Conservation (phyloP, 2,329 filamentous ascomycete species). For the Ascochyta fabae region DNA sequence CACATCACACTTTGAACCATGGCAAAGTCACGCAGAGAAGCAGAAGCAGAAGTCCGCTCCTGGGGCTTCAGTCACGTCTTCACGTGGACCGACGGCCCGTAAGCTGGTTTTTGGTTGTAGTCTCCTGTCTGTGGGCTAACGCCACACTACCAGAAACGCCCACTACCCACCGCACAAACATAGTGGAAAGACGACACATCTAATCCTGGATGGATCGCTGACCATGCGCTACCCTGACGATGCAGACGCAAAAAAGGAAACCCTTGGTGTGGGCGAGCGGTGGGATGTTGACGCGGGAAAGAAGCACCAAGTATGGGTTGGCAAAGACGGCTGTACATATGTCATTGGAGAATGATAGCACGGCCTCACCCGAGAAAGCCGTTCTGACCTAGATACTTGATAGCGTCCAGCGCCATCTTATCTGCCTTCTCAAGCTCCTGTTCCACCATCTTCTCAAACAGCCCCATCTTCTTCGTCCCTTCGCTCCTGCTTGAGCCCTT, state of each 20-base stretch:
- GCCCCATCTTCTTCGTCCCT: constrained; percentile 25
- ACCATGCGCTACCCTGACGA: constrained; percentile 72
- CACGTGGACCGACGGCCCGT: constrained; percentile 75
- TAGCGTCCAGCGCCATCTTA: constrained; percentile 52
- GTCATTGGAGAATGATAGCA: constrained; percentile 63
- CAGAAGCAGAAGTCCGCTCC: constrained; percentile 67
- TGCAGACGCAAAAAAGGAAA: constrained; percentile 60
- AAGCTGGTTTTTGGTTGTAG: constrained; percentile 40
- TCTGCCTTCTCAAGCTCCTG: constrained; percentile 54
- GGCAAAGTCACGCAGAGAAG: constrained; percentile 54
- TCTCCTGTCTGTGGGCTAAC: constrained; percentile 12
- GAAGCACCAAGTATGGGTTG: constrained; percentile 74
- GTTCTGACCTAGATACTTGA: constrained; percentile 54
- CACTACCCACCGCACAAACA: constrained; percentile 74
- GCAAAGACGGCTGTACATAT: constrained; percentile 70
- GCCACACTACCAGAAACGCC: constrained; percentile 59
- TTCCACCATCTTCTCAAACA: constrained; percentile 50
- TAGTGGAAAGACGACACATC: constrained; percentile 69
- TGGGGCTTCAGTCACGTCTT: constrained; percentile 76
- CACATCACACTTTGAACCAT: constrained; percentile 22
- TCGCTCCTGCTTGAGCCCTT: constrained; percentile 10
- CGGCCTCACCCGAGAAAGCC: constrained; percentile 48
- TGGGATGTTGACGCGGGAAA: constrained; percentile 70
- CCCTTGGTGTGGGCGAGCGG: constrained; percentile 65
- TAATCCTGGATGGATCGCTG: constrained; percentile 69